These are phyloP conservation scores for Ophiostoma novo-ulmi DNA, from an alignment of 2,329 filamentous ascomycete genomes.

Conservation along the genomic window DNA sequence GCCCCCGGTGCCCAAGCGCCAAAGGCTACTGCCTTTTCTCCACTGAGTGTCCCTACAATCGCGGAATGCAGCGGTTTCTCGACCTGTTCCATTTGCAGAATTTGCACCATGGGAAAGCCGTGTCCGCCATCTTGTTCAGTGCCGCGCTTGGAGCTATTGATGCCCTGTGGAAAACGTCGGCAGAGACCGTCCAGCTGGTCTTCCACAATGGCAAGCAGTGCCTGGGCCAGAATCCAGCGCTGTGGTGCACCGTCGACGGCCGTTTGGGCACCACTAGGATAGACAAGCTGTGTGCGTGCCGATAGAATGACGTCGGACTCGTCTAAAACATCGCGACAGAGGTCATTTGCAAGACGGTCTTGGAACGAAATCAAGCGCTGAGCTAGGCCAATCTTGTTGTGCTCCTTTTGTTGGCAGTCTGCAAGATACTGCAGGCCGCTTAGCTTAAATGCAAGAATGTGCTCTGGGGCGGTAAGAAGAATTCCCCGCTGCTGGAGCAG, in stretches of 20 bases:
- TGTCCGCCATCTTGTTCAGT: slow-evolving; percentile 33
- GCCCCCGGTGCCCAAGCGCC: neutral
- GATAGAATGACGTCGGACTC: slow-evolving; percentile 56
- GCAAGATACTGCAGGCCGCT: slow-evolving; percentile 54
- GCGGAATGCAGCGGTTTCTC: neutral
- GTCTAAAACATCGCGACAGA: slow-evolving; percentile 58
- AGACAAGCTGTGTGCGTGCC: slow-evolving; percentile 52
- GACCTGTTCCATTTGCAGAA: slow-evolving; percentile 39
- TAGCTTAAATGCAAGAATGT: slow-evolving; percentile 60
- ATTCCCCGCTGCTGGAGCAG: slow-evolving; percentile 46
- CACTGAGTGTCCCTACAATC: neutral
- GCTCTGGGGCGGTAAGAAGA: slow-evolving; percentile 57
- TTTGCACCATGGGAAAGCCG: slow-evolving; percentile 53
- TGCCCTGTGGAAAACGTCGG: slow-evolving; percentile 35
- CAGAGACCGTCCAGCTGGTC: slow-evolving; percentile 38
- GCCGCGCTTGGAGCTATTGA: slow-evolving; percentile 40
- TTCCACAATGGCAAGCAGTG: slow-evolving; percentile 40
- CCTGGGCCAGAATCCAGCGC: slow-evolving; percentile 46
- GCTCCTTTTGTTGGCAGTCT: slow-evolving; percentile 34
- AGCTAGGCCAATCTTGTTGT: slow-evolving; percentile 33
- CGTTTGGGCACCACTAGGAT: slow-evolving; percentile 47
- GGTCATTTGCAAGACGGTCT: slow-evolving; percentile 40
- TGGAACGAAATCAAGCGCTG: slow-evolving; percentile 47
- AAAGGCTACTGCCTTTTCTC: neutral
- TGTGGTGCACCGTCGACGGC: slow-evolving; percentile 49